These are phyloP conservation scores for Pleurotus citrinopileatus DNA, from an alignment of 768 basidiomycete genomes.

Conservation along the genomic window DNA sequence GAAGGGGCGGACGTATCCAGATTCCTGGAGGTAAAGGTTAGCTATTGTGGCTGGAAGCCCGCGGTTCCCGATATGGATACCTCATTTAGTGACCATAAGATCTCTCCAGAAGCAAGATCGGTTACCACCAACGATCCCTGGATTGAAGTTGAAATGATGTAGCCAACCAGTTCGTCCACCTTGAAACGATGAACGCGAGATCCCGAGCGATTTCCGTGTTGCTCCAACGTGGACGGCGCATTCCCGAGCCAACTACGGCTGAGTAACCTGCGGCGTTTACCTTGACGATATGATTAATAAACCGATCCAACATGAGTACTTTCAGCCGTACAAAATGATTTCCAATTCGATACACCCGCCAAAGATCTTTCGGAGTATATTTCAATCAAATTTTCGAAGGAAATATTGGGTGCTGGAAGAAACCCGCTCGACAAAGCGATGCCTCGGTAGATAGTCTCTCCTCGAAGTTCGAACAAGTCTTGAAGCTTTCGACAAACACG, in stretches of 20 bases:
- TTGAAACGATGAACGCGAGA: constrained; percentile 68
- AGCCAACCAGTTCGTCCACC: constrained; percentile 59
- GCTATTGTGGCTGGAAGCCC: not conserved
- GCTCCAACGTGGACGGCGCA: constrained; percentile 35
- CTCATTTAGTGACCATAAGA: constrained; percentile 62
- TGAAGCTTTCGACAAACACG: not conserved
- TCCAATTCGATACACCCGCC: not conserved
- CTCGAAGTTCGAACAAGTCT: not conserved
- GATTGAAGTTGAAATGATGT: constrained; percentile 55
- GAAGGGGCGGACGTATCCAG: constrained; percentile 49
- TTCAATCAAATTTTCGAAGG: not conserved
- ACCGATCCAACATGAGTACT: not conserved
- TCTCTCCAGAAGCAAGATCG: constrained; percentile 43
- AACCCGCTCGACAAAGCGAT: not conserved
- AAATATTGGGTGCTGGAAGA: not conserved
- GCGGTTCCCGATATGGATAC: constrained; percentile 32
- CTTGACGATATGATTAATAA: constrained; percentile 25
- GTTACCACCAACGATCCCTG: constrained; percentile 58
- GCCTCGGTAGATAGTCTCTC: not conserved
- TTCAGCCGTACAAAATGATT: not conserved
- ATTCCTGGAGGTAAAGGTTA: constrained; percentile 6
- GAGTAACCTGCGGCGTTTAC: constrained; percentile 41
- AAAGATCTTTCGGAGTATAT: not conserved
- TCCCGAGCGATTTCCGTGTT: constrained; percentile 28
- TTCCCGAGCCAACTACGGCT: constrained; percentile 55